A percentile compares a stretch with the other conserved stretches of the same genome.
Evolutionary conservation across 1,284 basidiomycete species (phyloP).

Genomic region (Tylopilus sp.): DNA sequence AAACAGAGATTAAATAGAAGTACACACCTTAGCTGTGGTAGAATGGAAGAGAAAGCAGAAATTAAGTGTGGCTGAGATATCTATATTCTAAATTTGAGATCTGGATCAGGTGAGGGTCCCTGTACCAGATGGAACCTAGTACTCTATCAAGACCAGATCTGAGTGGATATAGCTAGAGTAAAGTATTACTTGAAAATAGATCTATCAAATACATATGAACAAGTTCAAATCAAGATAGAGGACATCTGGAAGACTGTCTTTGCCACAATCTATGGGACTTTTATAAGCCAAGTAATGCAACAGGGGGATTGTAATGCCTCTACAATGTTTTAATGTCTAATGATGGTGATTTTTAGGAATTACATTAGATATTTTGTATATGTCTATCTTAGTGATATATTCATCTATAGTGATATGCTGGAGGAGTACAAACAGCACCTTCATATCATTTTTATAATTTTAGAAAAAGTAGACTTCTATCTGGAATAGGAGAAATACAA

Average conservation of each 20-base stretch:
- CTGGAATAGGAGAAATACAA: no score
- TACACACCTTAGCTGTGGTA: no score
- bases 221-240: conserved; percentile 25
- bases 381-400: neutral
- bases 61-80: no score
- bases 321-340: conserved; percentile 35
- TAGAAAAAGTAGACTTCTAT: neutral
- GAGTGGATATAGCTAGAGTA: conserved; percentile 19
- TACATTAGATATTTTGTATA: conserved; percentile 29
- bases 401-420: neutral
- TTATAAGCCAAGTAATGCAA: conserved; percentile 33
- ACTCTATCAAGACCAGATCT: no score
- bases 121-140: no score
- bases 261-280: conserved; percentile 18
- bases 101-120: no score
- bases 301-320: conserved; percentile 38
- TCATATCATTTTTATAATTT: neutral
- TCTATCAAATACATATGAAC: conserved; percentile 36
- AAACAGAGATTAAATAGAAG: no score
- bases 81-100: no score
- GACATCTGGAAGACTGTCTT: conserved; percentile 15
- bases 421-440: neutral
- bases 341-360: conserved; percentile 32
- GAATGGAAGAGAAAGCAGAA: no score
- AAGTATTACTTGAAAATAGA: conserved; percentile 31